A percentile compares a stretch with the other conserved stretches of the same genome.
These are phyloP conservation scores for Dactylonectria estremocensis DNA, from an alignment of 2,329 filamentous ascomycete species.

Conservation along the genomic window DNA sequence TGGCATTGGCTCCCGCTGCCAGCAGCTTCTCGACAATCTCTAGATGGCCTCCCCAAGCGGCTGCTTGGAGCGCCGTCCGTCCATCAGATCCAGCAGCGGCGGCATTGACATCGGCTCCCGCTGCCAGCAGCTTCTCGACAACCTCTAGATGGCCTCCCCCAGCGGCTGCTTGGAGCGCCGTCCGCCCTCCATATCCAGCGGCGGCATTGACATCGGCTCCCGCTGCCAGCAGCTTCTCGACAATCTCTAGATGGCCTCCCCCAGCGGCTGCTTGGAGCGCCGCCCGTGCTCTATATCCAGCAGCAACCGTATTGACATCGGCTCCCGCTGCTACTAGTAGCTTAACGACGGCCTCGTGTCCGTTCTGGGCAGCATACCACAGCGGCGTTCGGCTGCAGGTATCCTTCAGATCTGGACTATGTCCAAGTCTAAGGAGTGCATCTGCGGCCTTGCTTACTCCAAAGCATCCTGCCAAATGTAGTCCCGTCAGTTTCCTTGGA, in stretches of 20 bases:
- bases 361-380: neutral
- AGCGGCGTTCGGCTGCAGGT: neutral
- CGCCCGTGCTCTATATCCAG: too few relatives aligned
- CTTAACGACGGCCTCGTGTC: neutral
- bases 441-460: neutral
- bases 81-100: neutral
- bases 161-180: too few relatives aligned
- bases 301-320: too few relatives aligned
- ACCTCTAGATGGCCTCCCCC: too few relatives aligned
- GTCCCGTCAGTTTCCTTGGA: slow-evolving; percentile 42
- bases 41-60: neutral
- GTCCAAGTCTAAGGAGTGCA: neutral
- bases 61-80: neutral
- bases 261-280: too few relatives aligned
- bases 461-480: slow-evolving; percentile 19
- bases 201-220: too few relatives aligned
- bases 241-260: neutral
- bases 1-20: neutral
- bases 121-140: too few relatives aligned
- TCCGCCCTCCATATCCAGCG: too few relatives aligned
- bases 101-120: too few relatives aligned
- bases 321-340: too few relatives aligned
- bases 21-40: too few relatives aligned
- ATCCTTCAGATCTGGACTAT: neutral
- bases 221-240: slow-evolving; percentile 27